Base-by-base conservation (phyloP, 495 filamentous ascomycete species). In the Talaromyces adpressus region DNA sequence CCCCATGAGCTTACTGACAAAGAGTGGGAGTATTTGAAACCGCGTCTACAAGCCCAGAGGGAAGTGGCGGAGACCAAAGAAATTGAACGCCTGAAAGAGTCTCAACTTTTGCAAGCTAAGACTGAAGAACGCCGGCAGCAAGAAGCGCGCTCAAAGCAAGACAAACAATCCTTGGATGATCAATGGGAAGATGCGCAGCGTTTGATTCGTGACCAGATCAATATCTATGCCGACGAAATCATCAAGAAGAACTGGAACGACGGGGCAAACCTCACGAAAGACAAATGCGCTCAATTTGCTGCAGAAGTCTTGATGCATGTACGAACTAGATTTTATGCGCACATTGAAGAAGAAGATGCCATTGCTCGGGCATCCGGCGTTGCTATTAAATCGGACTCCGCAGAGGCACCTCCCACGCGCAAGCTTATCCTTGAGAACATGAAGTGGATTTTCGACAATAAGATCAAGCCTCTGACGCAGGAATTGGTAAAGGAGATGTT, bases 401-500 rank as follows among this genome's bases (percentile, higher is more conserved):
- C 79, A 7, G 76, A 84, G 64, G 82, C 81, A 2, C 79, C 84
- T 0, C 83, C 77, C 29, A 83, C 77, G 2, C 77, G 79, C 65
- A 85, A 81, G 66, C 71, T 92, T 53, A 87, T 87, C 1, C 77
- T 93, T 63, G 90, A 92, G 68, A 91, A 91, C 69, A 91, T 93
- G 89, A 92, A 89, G 71, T 93, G 86, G 85, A 76, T 92, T 30
- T 91, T 87, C 65, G 89, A 92, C 64, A 85, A 79, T 62, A 91
- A 91, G 71, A 79, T 93, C 67, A 88, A 85, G 66, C 84, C 85
- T 6, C 67, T 81, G 29, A 89, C 87, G 0, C 86, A 89, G 62
- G 64, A 72, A 16, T 81, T 80, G 63, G 72, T 75, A 25, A 89
- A 86, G 66, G 89, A 92, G 64, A 71, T 91, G 12, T 92, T 93